Evolutionary conservation across 208 protist genomes (phyloP).

Genomic region (Trypanosomatidae sp.): DNA sequence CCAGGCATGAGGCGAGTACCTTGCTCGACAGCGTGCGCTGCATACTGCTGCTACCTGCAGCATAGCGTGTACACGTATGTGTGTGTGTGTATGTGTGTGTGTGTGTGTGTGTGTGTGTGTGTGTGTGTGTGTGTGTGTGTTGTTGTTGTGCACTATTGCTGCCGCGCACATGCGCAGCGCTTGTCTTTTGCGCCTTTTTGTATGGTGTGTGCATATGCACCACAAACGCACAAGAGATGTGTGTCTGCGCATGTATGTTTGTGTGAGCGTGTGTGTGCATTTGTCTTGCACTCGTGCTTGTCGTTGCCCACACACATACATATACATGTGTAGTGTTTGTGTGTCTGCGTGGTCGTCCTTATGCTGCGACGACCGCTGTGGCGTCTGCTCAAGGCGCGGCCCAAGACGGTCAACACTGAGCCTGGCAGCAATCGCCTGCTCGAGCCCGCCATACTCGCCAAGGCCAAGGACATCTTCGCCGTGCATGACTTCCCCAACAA

Average conservation of each 20-base stretch:
- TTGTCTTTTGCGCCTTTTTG: too few relatives aligned
- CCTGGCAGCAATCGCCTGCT: constrained; percentile 58
- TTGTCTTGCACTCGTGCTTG: neutral
- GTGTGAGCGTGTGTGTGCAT: neutral
- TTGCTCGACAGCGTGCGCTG: too few relatives aligned
- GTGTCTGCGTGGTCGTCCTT: neutral
- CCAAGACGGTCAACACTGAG: constrained; percentile 59
- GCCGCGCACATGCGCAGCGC: too few relatives aligned
- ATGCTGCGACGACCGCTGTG: constrained; percentile 25
- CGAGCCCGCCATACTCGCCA: constrained; percentile 24
- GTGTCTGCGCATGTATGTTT: neutral
- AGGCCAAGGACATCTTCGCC: constrained; percentile 67
- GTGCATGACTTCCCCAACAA: constrained; percentile 68
- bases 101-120: too few relatives aligned
- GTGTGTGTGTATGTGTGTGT: neutral
- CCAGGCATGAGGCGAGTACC: too few relatives aligned
- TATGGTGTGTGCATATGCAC: too few relatives aligned
- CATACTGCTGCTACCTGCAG: too few relatives aligned
- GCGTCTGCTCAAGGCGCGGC: constrained; percentile 40
- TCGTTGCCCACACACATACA: neutral
- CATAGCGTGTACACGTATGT: too few relatives aligned
- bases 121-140: too few relatives aligned
- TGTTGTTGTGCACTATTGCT: too few relatives aligned
- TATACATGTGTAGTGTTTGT: neutral
- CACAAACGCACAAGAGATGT: too few relatives aligned